These are phyloP conservation scores for Penicillium soppii DNA, from an alignment of 495 filamentous ascomycete genomes.

Conservation along the genomic window DNA sequence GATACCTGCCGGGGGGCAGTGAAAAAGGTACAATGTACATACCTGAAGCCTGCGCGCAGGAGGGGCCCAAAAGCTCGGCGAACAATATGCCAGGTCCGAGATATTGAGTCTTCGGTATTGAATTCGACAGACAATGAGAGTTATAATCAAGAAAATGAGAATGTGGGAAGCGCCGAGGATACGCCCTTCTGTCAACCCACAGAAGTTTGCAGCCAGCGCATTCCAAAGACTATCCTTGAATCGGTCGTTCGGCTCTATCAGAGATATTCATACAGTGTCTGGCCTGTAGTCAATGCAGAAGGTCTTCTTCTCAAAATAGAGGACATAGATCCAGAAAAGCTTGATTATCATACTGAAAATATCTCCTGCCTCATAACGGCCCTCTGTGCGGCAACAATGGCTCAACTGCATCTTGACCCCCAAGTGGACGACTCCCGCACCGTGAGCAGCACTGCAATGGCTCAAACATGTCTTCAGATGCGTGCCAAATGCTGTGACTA, in stretches of 20 bases:
- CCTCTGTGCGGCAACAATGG: conserved; percentile 35
- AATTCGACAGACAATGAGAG: no score
- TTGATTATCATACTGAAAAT: not conserved
- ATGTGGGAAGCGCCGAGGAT: not conserved
- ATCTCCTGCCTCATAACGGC: conserved; percentile 23
- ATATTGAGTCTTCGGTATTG: no score
- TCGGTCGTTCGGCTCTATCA: conserved; percentile 23
- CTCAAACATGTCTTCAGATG: conserved; percentile 22
- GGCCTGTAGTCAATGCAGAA: conserved; percentile 29
- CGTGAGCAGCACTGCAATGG: conserved; percentile 23
- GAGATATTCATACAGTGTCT: conserved; percentile 30
- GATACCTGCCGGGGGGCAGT: conserved; percentile 22
- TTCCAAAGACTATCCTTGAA: conserved; percentile 12
- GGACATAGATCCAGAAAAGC: conserved; percentile 8
- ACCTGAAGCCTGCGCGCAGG: conserved; percentile 27
- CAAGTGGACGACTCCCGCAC: not conserved
- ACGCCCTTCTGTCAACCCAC: not conserved
- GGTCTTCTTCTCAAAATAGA: conserved; percentile 16
- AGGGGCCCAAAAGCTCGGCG: conserved; percentile 31
- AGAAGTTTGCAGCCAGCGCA: not conserved
- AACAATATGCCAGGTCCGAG: not conserved
- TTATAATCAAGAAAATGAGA: not conserved
- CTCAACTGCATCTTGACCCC: conserved; percentile 29
- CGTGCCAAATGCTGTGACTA: conserved; percentile 8
- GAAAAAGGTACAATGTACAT: conserved; percentile 27